Base-by-base conservation (phyloP, 768 basidiomycete genomes). In the Asterophora lycoperdoides region DNA sequence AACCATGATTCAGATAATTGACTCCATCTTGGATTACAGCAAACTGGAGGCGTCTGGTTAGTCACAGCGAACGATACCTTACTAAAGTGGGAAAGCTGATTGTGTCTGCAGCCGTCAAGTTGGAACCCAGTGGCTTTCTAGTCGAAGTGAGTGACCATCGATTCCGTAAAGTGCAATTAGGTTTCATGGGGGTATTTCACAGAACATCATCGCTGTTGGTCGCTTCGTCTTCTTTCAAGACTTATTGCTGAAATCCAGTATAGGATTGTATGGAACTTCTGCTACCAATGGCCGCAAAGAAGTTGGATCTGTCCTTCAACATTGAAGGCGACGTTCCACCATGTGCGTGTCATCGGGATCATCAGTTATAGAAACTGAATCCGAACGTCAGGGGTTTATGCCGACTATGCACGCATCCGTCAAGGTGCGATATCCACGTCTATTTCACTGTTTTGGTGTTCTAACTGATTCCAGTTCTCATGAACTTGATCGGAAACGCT, bases 201-300 rank as follows among this genome's bases (percentile, higher is more conserved):
- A 80, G 76, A 81, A 84, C 56, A 77, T 84, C 18, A 79, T 86
- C 41, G 86, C 84, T 7, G 83, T 84, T 54, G 26, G 77, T 64
- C 6, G 19, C 36, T 36, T 35, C 28, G 9, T 29, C 19, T n/a
- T 6, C 32, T 18, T 14, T 19, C 17, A 35, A 33, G 41, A 20
- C 32, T 38, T 13, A 9, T 15, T 18, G 38, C 51, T 38, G 58
- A 50, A 54, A 23, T 49, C 8, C 9, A 38, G 26, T 38, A 26
- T 44, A 83, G 83, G 86, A 89, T 61, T 86, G 84, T 62, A 81
- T 86, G 81, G 86, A 88, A 59, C 70, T 89, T 15, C 67, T 89
- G 0, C 70, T 86, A 1, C 84, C 85, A 0, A 83, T 85, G 81
- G 84, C 85, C 7, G 80, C 84, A 3, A 83, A 80, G 62, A 86